Evolutionary conservation across 2,329 filamentous ascomycete species (phyloP), one percentile per base, ranked within the genome.

Genomic region (Cyphellophora attinorum): DNA sequence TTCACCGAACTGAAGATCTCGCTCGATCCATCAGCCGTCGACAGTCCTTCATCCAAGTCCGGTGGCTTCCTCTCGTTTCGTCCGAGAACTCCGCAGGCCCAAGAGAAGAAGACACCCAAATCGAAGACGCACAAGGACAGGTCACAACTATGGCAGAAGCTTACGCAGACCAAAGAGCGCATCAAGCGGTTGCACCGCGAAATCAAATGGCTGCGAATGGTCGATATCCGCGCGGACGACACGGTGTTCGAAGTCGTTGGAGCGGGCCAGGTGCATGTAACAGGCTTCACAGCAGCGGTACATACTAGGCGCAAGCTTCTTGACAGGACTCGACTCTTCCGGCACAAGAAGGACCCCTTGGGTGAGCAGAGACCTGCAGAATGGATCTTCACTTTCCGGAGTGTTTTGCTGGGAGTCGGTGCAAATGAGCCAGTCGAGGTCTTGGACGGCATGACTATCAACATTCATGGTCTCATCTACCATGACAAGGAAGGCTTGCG

Each of bases 221-320:
- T 96, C 12, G 91, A 98, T 60, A 65, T 98, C 21, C 78, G 93
- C 16, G 85, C 86, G 8, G 79, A 79, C 12, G 85, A 88, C 51
- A 83, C 85, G 1, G 79, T 79, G 5, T 54, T 94, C 35, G 79
- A 79, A 38, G 67, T 96, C 19, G 67, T 80, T 15, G 83, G 86
- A 46, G 83, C 93, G 16, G 91, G 91, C 14, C 83, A 79, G 42
- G 58, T 96, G 28, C 84, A 94, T 52, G 66, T 95, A 36, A 89
- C 88, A 38, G 84, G 76, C 48, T 74, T 95, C 50, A 86, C 82
- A 11, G 65, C 94, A 40, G 82, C 85, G 4, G 83, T 98, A 34
- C 89, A 98, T 54, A 96, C 91, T 5, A 71, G 93, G 48, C 79
- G 77, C 42, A 93, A 93, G 61, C 89, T 88, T 60, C 85, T 94